Conservation (phyloP, 805 yeast species). For the fission yeast (Schizosaccharomyces pombe) region DNA sequence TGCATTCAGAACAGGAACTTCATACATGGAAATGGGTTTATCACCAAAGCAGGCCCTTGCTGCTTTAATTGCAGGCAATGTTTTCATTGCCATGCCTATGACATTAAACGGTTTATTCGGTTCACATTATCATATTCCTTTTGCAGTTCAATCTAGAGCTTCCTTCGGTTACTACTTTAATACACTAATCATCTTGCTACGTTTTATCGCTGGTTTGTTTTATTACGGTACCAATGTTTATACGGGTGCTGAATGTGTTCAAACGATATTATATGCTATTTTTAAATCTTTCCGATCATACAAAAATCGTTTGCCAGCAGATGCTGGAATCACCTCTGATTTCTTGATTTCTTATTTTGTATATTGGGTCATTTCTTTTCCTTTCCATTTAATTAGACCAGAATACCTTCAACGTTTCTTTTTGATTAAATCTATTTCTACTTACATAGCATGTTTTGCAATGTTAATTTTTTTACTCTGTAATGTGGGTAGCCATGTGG, state of each 20-base stretch:
- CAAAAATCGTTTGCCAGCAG: slow-evolving; percentile 18
- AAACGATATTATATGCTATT: slow-evolving; percentile 50
- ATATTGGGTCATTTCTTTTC: slow-evolving; percentile 60
- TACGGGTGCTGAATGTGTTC: slow-evolving; percentile 64
- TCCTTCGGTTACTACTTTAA: slow-evolving; percentile 71
- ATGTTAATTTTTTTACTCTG: slow-evolving; percentile 25
- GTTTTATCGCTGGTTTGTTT: slow-evolving; percentile 68
- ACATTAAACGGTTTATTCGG: slow-evolving; percentile 58
- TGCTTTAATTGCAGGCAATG: slow-evolving; percentile 7
- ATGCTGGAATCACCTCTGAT: slow-evolving; percentile 17
- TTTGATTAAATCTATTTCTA: slow-evolving; percentile 53
- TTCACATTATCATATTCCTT: slow-evolving; percentile 29
- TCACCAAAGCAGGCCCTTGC: slow-evolving; percentile 6
- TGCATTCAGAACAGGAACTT: neutral
- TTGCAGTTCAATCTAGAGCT: slow-evolving; percentile 55
- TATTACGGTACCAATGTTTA: slow-evolving; percentile 82
- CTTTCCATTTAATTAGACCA: slow-evolving; percentile 61
- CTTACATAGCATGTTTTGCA: slow-evolving; percentile 65
- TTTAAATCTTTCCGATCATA: slow-evolving; percentile 25
- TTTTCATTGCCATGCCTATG: slow-evolving; percentile 44
- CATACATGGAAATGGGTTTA: neutral
- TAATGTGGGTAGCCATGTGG: neutral
- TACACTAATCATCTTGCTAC: slow-evolving; percentile 54
- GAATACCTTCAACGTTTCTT: slow-evolving; percentile 65
- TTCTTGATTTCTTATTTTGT: slow-evolving; percentile 54